Evolutionary conservation across 2,329 filamentous ascomycete genomes (phyloP), one percentile per base, ranked within the genome.

Genomic region (Aspergillus persii): DNA sequence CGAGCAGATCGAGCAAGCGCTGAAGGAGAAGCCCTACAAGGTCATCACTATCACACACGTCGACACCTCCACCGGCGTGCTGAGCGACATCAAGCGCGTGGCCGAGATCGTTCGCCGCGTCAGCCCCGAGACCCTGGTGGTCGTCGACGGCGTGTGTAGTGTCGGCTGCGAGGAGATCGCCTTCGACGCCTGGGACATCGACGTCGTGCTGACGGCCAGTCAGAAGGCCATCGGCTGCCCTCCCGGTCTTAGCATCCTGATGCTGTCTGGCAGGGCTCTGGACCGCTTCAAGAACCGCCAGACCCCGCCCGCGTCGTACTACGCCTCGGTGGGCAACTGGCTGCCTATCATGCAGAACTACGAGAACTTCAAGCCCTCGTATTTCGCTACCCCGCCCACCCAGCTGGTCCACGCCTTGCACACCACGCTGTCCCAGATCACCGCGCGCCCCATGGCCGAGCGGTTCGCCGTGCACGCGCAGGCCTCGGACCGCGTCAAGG

Each of bases 311-410:
- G 84, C 87, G 23, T 90, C 92, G 26, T 99, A 98, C 84, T 99
- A 97, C 77, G 93, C 91, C 57, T 96, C 91, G 11, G 91, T 97
- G 83, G 93, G 92, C 83, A 98, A 98, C 80, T 99, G 95, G 95
- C 81, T 93, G 58, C 94, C 94, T 50, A 95, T 99, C 77, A 98
- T 99, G 94, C 88, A 95, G 80, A 98, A 97, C 80, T 99, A 99
- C 78, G 95, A 99, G 81, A 91, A 92, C 64, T 92, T 93, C 82
- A 99, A 98, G 81, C 87, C 95, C 41, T 96, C 92, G 2, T 99
- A 99, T 83, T 99, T 99, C 73, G 95, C 95, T 41, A 99, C 95
- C 1, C 95, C 95, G 0, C 92, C 93, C 4, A 95, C 95, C 12
- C 95, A 99, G 79, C 86, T 99, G 53, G 84, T 99, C 67, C 94